Percentiles rank a stretch among this genome's conserved stretches.
Conservation (phyloP, 2,329 filamentous ascomycete species). For the Talaromyces sp. region DNA sequence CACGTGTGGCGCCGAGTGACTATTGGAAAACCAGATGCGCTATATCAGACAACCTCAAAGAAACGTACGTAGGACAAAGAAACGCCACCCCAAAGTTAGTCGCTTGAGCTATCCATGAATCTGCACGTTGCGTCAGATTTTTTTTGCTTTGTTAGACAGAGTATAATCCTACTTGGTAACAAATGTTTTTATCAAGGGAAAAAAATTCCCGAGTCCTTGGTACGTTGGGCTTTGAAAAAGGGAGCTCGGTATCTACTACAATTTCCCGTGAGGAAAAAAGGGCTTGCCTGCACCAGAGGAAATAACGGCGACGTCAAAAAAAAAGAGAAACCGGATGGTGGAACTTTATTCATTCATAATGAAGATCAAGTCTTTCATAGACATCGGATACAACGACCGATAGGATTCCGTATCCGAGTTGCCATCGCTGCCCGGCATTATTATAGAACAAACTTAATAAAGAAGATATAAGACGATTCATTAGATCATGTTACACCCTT, state of each 20-base stretch:
- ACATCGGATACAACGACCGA: neutral
- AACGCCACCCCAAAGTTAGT: neutral
- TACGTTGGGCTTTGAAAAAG: neutral
- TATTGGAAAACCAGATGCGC: neutral
- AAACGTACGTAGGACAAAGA: neutral
- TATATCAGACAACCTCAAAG: neutral
- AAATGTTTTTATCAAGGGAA: neutral
- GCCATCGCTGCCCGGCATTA: neutral
- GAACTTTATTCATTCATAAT: neutral
- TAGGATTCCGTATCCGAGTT: neutral
- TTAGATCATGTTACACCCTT: neutral
- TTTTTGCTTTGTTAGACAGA: neutral
- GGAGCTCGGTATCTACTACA: neutral
- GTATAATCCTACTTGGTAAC: no score
- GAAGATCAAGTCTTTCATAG: neutral
- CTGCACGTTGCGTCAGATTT: no score
- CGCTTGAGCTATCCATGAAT: no score
- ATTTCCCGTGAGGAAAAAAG: neutral
- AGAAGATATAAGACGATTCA: neutral
- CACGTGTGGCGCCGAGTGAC: no score
- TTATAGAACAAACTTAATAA: neutral
- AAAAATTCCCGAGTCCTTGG: neutral
- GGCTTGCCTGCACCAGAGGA: neutral
- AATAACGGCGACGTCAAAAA: no score
- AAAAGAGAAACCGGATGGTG: neutral